These are phyloP conservation scores for Blastocystis sp. DNA, from an alignment of 352 stramenopile species.

Conservation along the genomic window DNA sequence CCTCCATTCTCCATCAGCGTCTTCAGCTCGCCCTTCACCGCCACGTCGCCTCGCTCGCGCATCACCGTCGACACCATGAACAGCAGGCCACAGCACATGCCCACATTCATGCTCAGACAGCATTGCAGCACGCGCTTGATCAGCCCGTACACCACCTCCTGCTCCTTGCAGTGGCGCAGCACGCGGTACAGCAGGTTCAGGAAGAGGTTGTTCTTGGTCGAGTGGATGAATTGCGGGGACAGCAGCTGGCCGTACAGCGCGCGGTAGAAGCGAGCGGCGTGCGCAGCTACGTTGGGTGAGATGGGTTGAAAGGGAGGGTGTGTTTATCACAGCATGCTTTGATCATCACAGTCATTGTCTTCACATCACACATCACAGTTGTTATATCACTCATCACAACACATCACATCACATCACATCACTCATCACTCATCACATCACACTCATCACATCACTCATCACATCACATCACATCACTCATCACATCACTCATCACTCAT, in stretches of 20 bases:
- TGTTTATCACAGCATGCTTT: no score
- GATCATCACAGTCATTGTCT: not conserved
- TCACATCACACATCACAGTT: conserved; percentile 74
- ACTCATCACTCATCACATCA: conserved; percentile 71
- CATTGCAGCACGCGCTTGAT: conserved; percentile 81
- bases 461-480: conserved; percentile 73
- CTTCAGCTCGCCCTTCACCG: conserved; percentile 1
- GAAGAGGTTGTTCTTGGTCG: conserved; percentile 84
- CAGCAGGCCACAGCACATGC: conserved; percentile 79
- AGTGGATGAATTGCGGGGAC: conserved; percentile 75
- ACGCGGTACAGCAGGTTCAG: conserved; percentile 81
- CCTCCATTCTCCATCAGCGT: not conserved
- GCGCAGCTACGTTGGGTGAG: not conserved
- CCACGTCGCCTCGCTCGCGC: conserved; percentile 71
- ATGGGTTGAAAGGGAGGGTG: conserved; percentile 73
- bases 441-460: conserved; percentile 75
- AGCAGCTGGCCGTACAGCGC: conserved; percentile 82
- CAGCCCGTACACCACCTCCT: conserved; percentile 76
- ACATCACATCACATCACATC: conserved; percentile 75
- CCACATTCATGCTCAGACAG: conserved; percentile 77
- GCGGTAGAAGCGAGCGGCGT: conserved; percentile 79
- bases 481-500: conserved; percentile 21
- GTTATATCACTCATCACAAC: conserved; percentile 70
- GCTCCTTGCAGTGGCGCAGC: conserved; percentile 80
- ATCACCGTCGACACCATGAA: conserved; percentile 80